A percentile compares a stretch with the other conserved stretches of the same genome.
phyloP scores from a whole-genome alignment of 225 moss, liverwort and hornwort species.

The Takakia lepidozioides region DNA sequence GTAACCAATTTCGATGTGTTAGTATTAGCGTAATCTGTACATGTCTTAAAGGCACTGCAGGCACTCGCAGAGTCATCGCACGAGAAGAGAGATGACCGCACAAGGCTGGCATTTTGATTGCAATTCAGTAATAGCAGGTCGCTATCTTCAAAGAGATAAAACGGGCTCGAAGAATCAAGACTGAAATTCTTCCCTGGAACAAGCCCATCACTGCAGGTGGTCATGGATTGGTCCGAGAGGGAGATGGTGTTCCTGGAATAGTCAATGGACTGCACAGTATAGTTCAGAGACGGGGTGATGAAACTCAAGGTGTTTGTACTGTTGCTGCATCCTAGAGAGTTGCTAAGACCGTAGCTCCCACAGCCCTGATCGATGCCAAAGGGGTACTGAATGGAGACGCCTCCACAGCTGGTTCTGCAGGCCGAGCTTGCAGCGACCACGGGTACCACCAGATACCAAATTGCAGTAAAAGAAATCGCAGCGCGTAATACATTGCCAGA shows the following conservation, averaged over 20 bases:
- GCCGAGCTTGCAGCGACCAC: not conserved
- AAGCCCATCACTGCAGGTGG: conserved; percentile 32
- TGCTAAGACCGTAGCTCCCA: conserved; percentile 19
- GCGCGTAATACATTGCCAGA: no score
- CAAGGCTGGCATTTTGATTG: conserved; percentile 22
- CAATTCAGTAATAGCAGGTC: conserved; percentile 30
- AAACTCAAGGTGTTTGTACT: conserved; percentile 10
- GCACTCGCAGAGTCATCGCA: conserved; percentile 24
- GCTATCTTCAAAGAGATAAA: conserved; percentile 15
- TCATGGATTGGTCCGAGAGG: conserved; percentile 24
- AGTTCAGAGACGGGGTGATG: conserved; percentile 14
- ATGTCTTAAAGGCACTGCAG: conserved; percentile 39
- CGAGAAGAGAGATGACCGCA: conserved; percentile 19
- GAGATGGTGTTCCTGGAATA: conserved; percentile 11
- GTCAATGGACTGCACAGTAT: conserved; percentile 24
- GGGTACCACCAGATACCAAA: no score
- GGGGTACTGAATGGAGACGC: conserved; percentile 17
- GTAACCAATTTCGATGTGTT: conserved; percentile 18
- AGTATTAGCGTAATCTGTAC: conserved; percentile 27
- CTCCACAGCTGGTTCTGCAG: conserved; percentile 22
- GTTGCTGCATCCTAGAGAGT: conserved; percentile 16
- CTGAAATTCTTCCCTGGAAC: conserved; percentile 19
- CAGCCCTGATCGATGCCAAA: conserved; percentile 30
- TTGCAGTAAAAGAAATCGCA: no score
- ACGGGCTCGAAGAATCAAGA: not conserved